Evolutionary conservation across 768 basidiomycete species (phyloP).

Genomic region (Auricularia sp.): DNA sequence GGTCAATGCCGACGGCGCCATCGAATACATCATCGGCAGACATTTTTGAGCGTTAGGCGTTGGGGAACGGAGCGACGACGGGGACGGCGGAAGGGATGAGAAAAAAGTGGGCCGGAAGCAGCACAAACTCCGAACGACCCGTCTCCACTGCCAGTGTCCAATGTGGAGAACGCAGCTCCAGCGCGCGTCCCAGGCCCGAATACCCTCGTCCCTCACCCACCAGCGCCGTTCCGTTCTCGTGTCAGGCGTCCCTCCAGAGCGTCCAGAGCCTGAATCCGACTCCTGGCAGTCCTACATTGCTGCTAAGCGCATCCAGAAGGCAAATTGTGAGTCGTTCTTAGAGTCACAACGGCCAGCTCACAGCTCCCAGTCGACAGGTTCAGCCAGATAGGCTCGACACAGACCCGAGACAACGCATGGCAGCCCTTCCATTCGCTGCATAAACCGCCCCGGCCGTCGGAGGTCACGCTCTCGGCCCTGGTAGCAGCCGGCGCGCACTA

Average conservation of each 20-base stretch:
- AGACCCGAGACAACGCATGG: conserved; percentile 54
- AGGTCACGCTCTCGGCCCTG: conserved; percentile 78
- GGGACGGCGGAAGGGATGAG: conserved; percentile 7
- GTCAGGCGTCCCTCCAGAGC: too few species aligned
- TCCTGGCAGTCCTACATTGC: conserved; percentile 57
- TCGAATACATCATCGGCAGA: conserved; percentile 78
- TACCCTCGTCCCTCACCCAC: too few species aligned
- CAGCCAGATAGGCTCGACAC: conserved; percentile 66
- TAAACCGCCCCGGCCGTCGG: conserved; percentile 44
- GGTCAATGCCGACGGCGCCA: conserved; percentile 94
- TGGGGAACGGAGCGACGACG: neutral
- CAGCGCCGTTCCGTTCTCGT: too few species aligned
- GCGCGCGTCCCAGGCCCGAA: too few species aligned
- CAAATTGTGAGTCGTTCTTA: conserved; percentile 14
- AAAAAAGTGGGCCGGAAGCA: conserved; percentile 12
- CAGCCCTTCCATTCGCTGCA: conserved; percentile 63
- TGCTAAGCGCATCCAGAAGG: neutral
- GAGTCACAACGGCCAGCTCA: neutral
- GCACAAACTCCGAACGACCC: neutral
- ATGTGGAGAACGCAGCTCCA: too few species aligned
- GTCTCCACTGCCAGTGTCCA: too few species aligned
- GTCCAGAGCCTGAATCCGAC: neutral
- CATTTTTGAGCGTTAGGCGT: conserved; percentile 41
- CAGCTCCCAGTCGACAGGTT: conserved; percentile 45
- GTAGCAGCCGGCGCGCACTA: conserved; percentile 90